phyloP scores from a whole-genome alignment of 192 early-diverging fungal genomes.

The Linnemannia schmuckeri region DNA sequence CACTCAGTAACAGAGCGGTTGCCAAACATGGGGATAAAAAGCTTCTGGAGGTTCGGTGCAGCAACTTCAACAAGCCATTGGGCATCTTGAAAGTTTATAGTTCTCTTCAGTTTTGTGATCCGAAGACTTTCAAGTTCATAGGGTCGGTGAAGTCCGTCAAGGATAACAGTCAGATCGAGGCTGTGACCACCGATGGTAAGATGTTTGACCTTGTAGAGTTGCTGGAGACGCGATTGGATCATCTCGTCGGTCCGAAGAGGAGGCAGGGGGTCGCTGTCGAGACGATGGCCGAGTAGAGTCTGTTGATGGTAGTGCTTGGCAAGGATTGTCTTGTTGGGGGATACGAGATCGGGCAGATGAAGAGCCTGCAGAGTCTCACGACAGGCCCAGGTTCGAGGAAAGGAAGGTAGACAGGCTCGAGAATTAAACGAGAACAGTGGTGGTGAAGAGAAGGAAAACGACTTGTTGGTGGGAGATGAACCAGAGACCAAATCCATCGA shows the following conservation, averaged over 20 bases:
- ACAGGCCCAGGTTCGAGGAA: conserved; percentile 36
- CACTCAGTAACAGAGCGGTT: conserved; percentile 20
- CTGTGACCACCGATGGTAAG: conserved; percentile 33
- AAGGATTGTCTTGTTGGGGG: conserved; percentile 14
- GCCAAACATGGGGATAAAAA: conserved; percentile 32
- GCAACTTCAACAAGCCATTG: conserved; percentile 43
- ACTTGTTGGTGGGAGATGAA: not conserved
- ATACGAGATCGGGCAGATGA: conserved; percentile 27
- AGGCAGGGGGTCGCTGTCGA: not conserved
- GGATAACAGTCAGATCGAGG: conserved; percentile 12
- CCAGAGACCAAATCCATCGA: not conserved
- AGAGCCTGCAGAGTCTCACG: conserved; percentile 14
- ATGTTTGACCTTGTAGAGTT: conserved; percentile 13
- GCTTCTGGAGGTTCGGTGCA: conserved; percentile 12
- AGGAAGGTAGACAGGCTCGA: not conserved
- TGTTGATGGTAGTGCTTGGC: conserved; percentile 12
- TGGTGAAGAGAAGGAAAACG: not conserved
- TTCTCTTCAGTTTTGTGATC: conserved; percentile 29
- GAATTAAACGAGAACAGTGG: not conserved
- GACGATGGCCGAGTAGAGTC: not conserved
- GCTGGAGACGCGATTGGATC: conserved; percentile 30
- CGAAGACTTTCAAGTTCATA: conserved; percentile 25
- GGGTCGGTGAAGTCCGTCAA: conserved; percentile 7
- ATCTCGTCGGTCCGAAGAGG: conserved; percentile 14
- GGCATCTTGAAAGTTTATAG: conserved; percentile 21